Evolutionary conservation across 164 flowering plant species (phyloP), one percentile per base, ranked within the genome.

Genomic region (Sedum album): DNA sequence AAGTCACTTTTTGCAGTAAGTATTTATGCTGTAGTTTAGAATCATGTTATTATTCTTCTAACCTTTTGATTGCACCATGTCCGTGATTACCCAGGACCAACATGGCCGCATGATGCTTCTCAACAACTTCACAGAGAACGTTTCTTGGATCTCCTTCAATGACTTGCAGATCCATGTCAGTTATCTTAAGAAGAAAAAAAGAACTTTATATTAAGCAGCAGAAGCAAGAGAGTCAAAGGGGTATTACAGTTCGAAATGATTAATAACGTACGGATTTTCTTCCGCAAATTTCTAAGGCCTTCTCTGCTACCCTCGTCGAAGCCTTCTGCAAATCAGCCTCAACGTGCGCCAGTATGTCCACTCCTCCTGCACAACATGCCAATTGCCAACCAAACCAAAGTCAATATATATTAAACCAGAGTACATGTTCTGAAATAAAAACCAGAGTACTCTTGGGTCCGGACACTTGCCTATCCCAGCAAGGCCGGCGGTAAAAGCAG

Each of bases 381-480:
- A n/a, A 63, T 14, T 20, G 20, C 31, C 33, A 42, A n/a, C n/a
- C n/a, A n/a, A n/a, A n/a, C n/a, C n/a, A n/a, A n/a, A n/a, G n/a
- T n/a, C n/a, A n/a, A n/a, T n/a, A n/a, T n/a, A n/a, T n/a, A n/a
- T n/a, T n/a, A n/a, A n/a, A n/a, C n/a, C n/a, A n/a, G n/a, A n/a
- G n/a, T 38, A n/a, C 41, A 38, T 6, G 41, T 38, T 38, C 41
- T 6, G 41, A 38, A 38, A 38, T 38, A n/a, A n/a, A n/a, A n/a
- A n/a, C n/a, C n/a, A n/a, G n/a, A n/a, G n/a, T n/a, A n/a, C n/a
- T n/a, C 14, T 14, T 5, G 3, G 2, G 15, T 30, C 6, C 30
- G 20, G 26, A 38, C 23, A 36, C 8, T 1, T 75, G 90, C 93
- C 92, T 9, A 91, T 86, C 30, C 93, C 95, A 30, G 78, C 87